A percentile compares a stretch with the other conserved stretches of the same genome.
Conservation (phyloP, 306 rosid genomes). For the Dalbergia cultrata region DNA sequence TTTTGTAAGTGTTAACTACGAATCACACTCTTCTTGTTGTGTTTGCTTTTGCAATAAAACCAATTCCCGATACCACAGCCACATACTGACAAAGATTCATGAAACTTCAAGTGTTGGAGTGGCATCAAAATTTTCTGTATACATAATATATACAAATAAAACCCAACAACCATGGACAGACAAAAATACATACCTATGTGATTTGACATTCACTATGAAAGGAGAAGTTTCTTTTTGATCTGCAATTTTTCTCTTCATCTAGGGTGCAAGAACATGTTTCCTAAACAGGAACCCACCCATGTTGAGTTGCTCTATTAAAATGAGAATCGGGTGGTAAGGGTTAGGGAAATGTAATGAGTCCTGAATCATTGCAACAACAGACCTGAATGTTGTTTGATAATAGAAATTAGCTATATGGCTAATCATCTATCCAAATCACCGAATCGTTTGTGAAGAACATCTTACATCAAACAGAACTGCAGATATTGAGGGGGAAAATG, state of each 20-base stretch:
- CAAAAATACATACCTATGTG: not conserved
- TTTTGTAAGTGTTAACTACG: not conserved
- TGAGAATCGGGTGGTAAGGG: not conserved
- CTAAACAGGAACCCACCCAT: not conserved
- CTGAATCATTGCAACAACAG: not conserved
- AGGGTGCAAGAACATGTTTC: no score
- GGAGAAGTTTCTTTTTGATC: not conserved
- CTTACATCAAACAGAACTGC: not conserved
- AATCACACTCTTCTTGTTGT: not conserved
- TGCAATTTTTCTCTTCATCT: not conserved
- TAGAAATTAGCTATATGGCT: not conserved
- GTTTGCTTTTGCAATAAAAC: not conserved
- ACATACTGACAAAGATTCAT: not conserved
- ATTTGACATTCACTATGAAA: not conserved
- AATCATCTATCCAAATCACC: slow-evolving; percentile 15
- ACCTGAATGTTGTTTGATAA: not conserved
- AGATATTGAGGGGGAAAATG: not conserved
- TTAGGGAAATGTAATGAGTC: not conserved
- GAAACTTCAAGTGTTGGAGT: no score
- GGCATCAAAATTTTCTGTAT: no score
- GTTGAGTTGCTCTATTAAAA: not conserved
- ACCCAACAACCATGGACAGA: not conserved
- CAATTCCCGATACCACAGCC: not conserved
- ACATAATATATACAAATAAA: no score
- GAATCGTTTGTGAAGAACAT: slow-evolving; percentile 24